phyloP scores from a whole-genome alignment of 1,284 basidiomycete genomes.

The Papiliotrema fonsecae region DNA sequence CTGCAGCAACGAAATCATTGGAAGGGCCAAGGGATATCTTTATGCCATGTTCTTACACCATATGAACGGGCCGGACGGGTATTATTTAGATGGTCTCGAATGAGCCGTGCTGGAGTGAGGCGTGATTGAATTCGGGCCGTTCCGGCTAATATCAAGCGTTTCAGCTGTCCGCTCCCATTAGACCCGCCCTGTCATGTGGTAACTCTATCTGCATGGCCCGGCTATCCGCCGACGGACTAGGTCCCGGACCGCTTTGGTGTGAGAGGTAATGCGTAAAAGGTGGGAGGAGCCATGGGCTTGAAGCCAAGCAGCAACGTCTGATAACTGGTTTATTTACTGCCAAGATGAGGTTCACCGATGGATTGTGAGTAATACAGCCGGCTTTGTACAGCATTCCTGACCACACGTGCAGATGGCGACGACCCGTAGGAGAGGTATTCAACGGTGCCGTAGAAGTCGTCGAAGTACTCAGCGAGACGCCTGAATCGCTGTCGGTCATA shows the following conservation, averaged over 20 bases:
- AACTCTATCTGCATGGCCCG: neutral
- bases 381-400: neutral
- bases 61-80: neutral
- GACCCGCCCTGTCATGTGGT: neutral
- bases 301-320: neutral
- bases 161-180: neutral
- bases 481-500: slow-evolving; percentile 56
- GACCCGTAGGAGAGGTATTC: slow-evolving; percentile 39
- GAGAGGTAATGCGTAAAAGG: no score
- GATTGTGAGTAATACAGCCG: slow-evolving; percentile 49
- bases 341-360: slow-evolving; percentile 51
- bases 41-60: neutral
- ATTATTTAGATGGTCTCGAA: no score
- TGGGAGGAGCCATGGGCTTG: neutral
- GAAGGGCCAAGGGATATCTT: neutral
- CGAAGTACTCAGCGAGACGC: slow-evolving; percentile 37
- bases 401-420: slow-evolving; percentile 23
- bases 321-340: neutral
- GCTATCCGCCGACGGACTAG: neutral
- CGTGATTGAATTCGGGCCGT: neutral
- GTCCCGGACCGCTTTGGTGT: neutral
- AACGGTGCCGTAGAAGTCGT: slow-evolving; percentile 58
- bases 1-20: neutral
- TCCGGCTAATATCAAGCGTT: neutral
- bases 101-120: no score